These are phyloP conservation scores for Entomortierella beljakovae DNA, from an alignment of 192 early-diverging fungal genomes.

Conservation along the genomic window DNA sequence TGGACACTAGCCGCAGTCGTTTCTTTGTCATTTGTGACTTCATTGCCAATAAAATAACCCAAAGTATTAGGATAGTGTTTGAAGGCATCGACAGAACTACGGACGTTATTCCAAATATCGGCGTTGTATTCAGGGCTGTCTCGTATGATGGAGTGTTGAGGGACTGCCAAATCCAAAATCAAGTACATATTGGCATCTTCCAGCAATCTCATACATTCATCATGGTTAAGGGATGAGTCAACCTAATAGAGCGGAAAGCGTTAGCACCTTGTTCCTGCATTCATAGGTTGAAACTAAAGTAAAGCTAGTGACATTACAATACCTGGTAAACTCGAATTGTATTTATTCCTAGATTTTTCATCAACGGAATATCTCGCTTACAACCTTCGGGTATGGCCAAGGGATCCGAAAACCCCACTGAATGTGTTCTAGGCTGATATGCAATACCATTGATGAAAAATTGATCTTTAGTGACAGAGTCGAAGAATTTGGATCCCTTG, in stretches of 20 bases:
- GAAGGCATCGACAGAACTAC: constrained; percentile 72
- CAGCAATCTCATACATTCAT: constrained; percentile 78
- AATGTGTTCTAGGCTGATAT: constrained; percentile 72
- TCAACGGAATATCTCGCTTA: constrained; percentile 68
- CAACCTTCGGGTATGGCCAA: constrained; percentile 66
- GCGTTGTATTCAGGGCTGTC: constrained; percentile 66
- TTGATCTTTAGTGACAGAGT: constrained; percentile 75
- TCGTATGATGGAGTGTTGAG: constrained; percentile 74
- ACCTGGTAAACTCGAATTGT: constrained; percentile 78
- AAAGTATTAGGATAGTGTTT: constrained; percentile 71
- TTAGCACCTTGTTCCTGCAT: neutral
- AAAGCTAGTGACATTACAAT: neutral
- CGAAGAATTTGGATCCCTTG: constrained; percentile 79
- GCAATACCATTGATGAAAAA: constrained; percentile 81
- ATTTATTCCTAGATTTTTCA: constrained; percentile 78
- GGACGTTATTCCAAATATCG: constrained; percentile 66
- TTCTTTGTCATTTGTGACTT: constrained; percentile 73
- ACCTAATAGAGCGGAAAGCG: too few species aligned
- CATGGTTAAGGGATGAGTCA: constrained; percentile 71
- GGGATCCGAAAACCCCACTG: constrained; percentile 60
- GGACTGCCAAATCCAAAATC: constrained; percentile 72
- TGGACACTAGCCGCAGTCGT: constrained; percentile 71
- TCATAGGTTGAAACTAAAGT: neutral
- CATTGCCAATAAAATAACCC: constrained; percentile 81
- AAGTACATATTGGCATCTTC: constrained; percentile 77